A percentile compares a stretch with the other conserved stretches of the same genome.
Conservation (phyloP, 306 rosid species). For the Potentilla sterilis region DNA sequence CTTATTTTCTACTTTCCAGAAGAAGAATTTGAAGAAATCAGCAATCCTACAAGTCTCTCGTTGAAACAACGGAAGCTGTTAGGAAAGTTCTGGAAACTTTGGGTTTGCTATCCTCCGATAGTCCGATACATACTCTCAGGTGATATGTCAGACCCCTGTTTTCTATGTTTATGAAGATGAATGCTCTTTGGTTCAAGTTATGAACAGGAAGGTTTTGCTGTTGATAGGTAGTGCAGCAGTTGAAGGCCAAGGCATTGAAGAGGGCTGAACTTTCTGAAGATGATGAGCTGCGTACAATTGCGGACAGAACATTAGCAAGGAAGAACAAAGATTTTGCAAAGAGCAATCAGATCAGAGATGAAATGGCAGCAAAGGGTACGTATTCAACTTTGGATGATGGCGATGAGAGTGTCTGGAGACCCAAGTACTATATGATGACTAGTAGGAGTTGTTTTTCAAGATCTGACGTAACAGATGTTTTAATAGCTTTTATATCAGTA, state of each 20-base stretch:
- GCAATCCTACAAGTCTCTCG: slow-evolving; percentile 57
- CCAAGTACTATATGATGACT: too few species aligned
- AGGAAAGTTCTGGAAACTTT: slow-evolving; percentile 46
- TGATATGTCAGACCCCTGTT: slow-evolving; percentile 29
- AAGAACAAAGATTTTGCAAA: slow-evolving; percentile 59
- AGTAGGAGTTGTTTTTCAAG: too few species aligned
- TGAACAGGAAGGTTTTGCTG: slow-evolving; percentile 8
- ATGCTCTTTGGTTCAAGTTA: slow-evolving; percentile 9
- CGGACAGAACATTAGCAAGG: slow-evolving; percentile 80
- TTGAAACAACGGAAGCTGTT: slow-evolving; percentile 60
- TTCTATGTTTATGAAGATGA: not conserved
- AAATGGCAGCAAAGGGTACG: slow-evolving; percentile 66
- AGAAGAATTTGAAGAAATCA: slow-evolving; percentile 61
- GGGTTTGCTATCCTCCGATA: slow-evolving; percentile 67
- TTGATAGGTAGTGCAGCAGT: slow-evolving; percentile 71
- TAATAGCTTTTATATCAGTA: too few species aligned
- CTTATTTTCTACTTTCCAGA: slow-evolving; percentile 46
- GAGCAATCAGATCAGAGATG: slow-evolving; percentile 73
- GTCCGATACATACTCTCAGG: slow-evolving; percentile 59
- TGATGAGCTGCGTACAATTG: slow-evolving; percentile 56
- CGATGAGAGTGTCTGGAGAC: slow-evolving; percentile 76
- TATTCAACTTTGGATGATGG: slow-evolving; percentile 87
- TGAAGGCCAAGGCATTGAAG: slow-evolving; percentile 71
- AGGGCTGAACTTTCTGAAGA: slow-evolving; percentile 71
- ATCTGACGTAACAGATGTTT: too few species aligned